Base-by-base conservation (phyloP, 805 yeast species). In the Grigorovia humatica region DNA sequence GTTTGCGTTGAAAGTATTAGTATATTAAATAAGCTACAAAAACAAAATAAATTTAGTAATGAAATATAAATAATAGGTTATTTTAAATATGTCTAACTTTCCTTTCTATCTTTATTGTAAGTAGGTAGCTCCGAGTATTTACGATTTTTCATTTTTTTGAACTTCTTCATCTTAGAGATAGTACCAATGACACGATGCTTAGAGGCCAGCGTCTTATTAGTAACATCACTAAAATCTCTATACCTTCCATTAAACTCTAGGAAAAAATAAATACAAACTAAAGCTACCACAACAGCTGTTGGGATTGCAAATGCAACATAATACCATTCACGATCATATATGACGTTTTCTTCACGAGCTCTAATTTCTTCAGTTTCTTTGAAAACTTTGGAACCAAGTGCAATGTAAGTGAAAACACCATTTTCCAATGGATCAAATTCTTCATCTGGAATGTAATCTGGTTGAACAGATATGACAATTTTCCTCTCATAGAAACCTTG, bases 381-480 rank as follows among this genome's bases (percentile, higher is more conserved):
- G 42, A 54, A 61, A n/a, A 74, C 75, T 64, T 76, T 63, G 12
- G 73, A 57, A 38, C 75, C 74, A 57, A 57, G 74, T 55, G 59
- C 70, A 59, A 52, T 59, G 42, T 58, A 63, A 47, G 85, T 79
- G 44, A 74, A 62, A 3, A 85, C 77, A 20, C 82, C 81, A 57
- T 78, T 72, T 46, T 71, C 64, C 55, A 79, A 55, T 13, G 79
- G 70, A 54, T 79, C 74, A 61, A 84, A 84, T 1, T 83, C 90
- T 2, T 82, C 87, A 64, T 83, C 88, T 2, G 72, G 60, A 18
- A 82, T 73, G 46, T 71, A 72, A 51, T 80, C 83, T 1, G 95
- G 91, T 67, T 89, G 96, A 47, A 88, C 75, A 2, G 90, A 74
- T 44, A 88, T 68, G 48, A 82, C 71, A 12, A 85, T 81, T 54